Conservation (phyloP, 2,329 filamentous ascomycete genomes). For the Arthrobotrys iridis region DNA sequence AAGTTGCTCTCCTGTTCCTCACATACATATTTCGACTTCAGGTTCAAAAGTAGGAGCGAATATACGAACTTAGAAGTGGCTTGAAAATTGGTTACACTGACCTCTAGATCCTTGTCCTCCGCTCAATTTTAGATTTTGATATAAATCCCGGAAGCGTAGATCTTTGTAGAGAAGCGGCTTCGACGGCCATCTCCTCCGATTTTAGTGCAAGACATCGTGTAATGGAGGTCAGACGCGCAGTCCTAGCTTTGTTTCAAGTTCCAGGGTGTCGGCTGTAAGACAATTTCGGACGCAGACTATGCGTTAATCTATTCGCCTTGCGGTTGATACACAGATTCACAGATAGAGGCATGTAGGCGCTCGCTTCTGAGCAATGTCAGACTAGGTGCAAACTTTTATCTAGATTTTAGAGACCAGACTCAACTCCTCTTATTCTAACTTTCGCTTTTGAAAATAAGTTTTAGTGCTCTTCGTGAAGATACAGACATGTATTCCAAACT, state of each 20-base stretch:
- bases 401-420: neutral
- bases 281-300: conserved; percentile 1
- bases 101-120: neutral
- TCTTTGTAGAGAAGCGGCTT: conserved; percentile 38
- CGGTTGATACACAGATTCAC: neutral
- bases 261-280: conserved; percentile 3
- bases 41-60: neutral
- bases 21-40: neutral
- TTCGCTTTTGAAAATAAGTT: neutral
- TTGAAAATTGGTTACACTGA: neutral
- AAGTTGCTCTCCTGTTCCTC: neutral
- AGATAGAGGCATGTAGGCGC: conserved; percentile 1
- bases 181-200: conserved; percentile 38
- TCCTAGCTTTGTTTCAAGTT: conserved; percentile 39
- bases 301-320: conserved; percentile 17
- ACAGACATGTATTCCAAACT: neutral
- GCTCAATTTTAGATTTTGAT: neutral
- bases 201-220: conserved; percentile 1
- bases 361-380: conserved; percentile 13
- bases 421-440: neutral
- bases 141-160: conserved; percentile 22
- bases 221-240: conserved; percentile 14
- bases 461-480: neutral
- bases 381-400: neutral
- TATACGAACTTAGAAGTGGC: neutral